Evolutionary conservation across 176 grass and related monocot species (phyloP).

Genomic region (Lolium rigidum): DNA sequence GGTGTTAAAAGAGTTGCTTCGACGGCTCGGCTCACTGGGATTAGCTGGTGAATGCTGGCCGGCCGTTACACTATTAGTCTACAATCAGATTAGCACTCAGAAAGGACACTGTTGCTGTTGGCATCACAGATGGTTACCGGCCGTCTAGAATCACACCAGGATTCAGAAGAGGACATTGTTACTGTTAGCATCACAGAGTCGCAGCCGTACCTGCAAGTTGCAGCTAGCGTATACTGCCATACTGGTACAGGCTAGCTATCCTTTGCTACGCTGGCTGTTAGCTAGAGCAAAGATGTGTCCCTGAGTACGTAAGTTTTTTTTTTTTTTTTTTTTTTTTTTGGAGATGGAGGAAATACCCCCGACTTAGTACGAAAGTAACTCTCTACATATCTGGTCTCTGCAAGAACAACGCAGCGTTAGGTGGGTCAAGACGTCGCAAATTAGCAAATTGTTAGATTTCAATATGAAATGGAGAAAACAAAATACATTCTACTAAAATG

Average conservation of each 20-base stretch:
- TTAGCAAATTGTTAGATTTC: no score
- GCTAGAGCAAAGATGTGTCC: not conserved
- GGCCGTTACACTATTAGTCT: not conserved
- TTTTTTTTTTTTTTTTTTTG: no score
- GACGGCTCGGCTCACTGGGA: not conserved
- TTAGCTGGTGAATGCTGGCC: not conserved
- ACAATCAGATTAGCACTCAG: not conserved
- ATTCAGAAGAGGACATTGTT: not conserved
- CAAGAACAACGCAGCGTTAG: no score
- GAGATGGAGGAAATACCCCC: no score
- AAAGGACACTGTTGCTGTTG: not conserved
- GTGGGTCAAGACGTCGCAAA: no score
- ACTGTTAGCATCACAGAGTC: slow-evolving; percentile 9
- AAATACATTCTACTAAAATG: no score
- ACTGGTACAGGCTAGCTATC: not conserved
- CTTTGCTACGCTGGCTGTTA: not conserved
- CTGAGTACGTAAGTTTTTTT: not conserved
- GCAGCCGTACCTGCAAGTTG: slow-evolving; percentile 10
- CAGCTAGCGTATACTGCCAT: not conserved
- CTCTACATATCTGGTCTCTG: no score
- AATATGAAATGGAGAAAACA: no score
- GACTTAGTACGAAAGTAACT: not conserved
- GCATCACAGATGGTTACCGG: not conserved
- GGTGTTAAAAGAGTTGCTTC: not conserved
- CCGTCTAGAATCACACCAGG: not conserved